Evolutionary conservation across 495 filamentous ascomycete genomes (phyloP).

Genomic region (Neurospora sp.): DNA sequence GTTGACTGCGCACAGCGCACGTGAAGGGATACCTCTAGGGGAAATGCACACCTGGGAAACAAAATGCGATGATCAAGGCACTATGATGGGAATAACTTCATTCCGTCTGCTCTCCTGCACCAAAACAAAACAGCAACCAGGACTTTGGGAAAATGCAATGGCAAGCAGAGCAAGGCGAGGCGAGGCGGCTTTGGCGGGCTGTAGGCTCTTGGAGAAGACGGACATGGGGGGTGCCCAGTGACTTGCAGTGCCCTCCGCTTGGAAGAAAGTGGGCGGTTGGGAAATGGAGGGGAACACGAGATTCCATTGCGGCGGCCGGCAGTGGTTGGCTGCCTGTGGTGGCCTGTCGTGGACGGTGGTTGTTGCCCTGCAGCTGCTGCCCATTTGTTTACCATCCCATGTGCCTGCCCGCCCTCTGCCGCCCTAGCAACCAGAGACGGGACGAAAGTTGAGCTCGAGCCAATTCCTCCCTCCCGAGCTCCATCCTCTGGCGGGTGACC

Average conservation of each 20-base stretch:
- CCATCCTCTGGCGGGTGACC: background rate
- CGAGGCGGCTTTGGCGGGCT: background rate
- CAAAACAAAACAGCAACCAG: background rate
- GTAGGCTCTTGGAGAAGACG: background rate
- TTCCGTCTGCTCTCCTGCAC: background rate
- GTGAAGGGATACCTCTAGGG: background rate
- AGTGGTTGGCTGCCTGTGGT: background rate
- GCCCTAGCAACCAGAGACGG: background rate
- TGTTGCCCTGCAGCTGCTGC: background rate
- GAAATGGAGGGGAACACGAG: background rate
- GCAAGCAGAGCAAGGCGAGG: background rate
- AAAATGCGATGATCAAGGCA: background rate
- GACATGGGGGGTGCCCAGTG: background rate
- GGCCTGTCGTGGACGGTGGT: background rate
- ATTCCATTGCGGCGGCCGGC: background rate
- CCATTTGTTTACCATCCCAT: background rate
- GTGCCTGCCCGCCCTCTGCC: background rate
- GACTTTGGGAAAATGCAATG: background rate
- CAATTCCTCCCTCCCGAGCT: background rate
- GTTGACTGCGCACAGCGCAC: conserved; percentile 5
- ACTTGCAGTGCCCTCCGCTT: background rate
- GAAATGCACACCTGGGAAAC: background rate
- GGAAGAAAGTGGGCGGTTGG: background rate
- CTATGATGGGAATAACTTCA: conserved; percentile 3
- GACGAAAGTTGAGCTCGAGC: background rate